phyloP scores from a whole-genome alignment of 148 eudicot species.

The Nepenthes mirabilis region DNA sequence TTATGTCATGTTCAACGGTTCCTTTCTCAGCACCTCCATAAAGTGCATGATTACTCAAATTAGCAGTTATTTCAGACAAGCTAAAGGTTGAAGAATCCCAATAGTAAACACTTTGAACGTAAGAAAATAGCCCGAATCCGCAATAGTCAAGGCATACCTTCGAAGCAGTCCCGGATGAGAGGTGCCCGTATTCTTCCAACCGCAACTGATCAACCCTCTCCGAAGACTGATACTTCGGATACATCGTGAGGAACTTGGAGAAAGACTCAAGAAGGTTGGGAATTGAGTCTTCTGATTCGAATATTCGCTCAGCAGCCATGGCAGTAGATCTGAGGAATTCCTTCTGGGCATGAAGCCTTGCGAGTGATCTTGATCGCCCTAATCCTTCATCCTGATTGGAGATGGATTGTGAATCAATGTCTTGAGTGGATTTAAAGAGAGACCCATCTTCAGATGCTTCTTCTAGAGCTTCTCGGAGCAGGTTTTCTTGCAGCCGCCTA shows the following conservation, averaged over 20 bases:
- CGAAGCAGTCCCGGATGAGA: constrained; percentile 26
- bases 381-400: constrained; percentile 46
- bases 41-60: constrained; percentile 82
- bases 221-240: constrained; percentile 63
- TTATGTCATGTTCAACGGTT: constrained; percentile 76
- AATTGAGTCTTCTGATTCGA: constrained; percentile 47
- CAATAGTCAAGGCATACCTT: constrained; percentile 94
- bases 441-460: constrained; percentile 95
- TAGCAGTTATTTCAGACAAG: constrained; percentile 81
- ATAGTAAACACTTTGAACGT: constrained; percentile 66
- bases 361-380: constrained; percentile 68
- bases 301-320: constrained; percentile 65
- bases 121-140: constrained; percentile 91
- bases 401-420: constrained; percentile 32
- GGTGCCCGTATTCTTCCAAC: constrained; percentile 62
- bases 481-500: constrained; percentile 60
- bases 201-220: constrained; percentile 83
- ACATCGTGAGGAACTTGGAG: constrained; percentile 70
- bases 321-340: constrained; percentile 85
- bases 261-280: constrained; percentile 58
- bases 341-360: constrained; percentile 60
- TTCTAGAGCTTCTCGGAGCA: constrained; percentile 83
- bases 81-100: constrained; percentile 89
- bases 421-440: constrained; percentile 53
- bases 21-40: constrained; percentile 87